Conservation (phyloP, 495 filamentous ascomycete species). For the Penicillium cosmopolitanum region DNA sequence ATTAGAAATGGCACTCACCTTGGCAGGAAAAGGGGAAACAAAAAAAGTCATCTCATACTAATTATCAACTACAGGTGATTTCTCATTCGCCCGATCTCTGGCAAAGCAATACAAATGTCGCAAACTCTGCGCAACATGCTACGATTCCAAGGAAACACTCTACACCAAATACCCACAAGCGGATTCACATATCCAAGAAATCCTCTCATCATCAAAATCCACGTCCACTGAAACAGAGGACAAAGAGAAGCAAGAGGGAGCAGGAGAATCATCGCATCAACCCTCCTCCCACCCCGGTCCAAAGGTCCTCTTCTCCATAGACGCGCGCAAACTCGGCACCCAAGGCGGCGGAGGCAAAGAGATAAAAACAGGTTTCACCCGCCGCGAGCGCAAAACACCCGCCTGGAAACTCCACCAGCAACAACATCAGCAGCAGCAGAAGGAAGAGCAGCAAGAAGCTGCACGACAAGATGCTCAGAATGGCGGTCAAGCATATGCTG, state of each 20-base stretch:
- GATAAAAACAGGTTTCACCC: constrained; percentile 37
- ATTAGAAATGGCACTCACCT: too few species aligned
- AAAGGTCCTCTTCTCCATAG: constrained; percentile 68
- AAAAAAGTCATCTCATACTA: constrained; percentile 4
- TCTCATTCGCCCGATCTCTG: constrained; percentile 83
- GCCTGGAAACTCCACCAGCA: constrained; percentile 34
- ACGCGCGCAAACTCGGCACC: constrained; percentile 70
- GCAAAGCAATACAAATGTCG: constrained; percentile 70
- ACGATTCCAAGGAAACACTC: constrained; percentile 58
- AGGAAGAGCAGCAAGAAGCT: not conserved
- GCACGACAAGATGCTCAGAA: not conserved
- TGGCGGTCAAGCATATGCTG: too few species aligned
- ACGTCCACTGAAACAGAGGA: not conserved
- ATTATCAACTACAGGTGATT: constrained; percentile 59
- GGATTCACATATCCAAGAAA: constrained; percentile 56
- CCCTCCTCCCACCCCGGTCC: constrained; percentile 16
- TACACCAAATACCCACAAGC: constrained; percentile 79
- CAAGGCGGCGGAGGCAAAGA: constrained; percentile 46
- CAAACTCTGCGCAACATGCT: constrained; percentile 65
- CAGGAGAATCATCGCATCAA: constrained; percentile 4
- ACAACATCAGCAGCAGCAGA: constrained; percentile 1
- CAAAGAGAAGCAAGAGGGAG: constrained; percentile 3
- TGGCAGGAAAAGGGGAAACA: too few species aligned
- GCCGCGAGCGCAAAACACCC: constrained; percentile 33
- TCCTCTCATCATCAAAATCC: constrained; percentile 36